A percentile compares a stretch with the other conserved stretches of the same genome.
These are phyloP conservation scores for Fonticula alba DNA, from an alignment of 78 protist species.

Conservation along the genomic window DNA sequence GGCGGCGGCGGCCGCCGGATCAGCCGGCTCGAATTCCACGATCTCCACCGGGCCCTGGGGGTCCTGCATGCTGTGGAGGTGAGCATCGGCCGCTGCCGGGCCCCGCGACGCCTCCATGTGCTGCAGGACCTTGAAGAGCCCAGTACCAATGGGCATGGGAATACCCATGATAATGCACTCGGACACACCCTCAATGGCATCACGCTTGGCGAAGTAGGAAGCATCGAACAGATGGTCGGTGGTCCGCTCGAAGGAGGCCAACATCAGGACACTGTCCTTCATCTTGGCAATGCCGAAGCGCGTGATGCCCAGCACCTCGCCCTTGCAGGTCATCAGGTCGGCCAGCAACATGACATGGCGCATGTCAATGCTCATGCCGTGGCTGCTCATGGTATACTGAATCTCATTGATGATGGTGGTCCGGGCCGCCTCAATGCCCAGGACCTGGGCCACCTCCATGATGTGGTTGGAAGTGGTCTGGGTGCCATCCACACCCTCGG, in stretches of 20 bases:
- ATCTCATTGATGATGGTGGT: constrained; percentile 74
- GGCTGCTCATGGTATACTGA: constrained; percentile 49
- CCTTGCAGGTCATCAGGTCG: constrained; percentile 87
- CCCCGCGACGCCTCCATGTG: too few species aligned
- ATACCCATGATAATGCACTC: constrained; percentile 95
- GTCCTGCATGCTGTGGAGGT: too few species aligned
- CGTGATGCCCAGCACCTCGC: constrained; percentile 91
- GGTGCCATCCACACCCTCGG: constrained; percentile 8
- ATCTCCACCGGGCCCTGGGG: too few species aligned
- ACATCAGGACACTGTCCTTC: constrained; percentile 79
- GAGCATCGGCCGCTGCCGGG: too few species aligned
- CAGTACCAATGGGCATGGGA: constrained; percentile 86
- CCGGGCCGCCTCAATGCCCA: constrained; percentile 94
- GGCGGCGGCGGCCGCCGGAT: too few species aligned
- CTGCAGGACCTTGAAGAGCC: constrained; percentile 63
- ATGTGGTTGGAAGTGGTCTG: constrained; percentile 65
- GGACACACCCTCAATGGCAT: constrained; percentile 54
- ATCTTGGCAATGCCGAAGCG: constrained; percentile 90
- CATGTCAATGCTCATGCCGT: constrained; percentile 81
- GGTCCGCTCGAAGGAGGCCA: constrained; percentile 92
- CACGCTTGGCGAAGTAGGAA: constrained; percentile 15
- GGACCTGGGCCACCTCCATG: constrained; percentile 45
- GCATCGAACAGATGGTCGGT: constrained; percentile 95
- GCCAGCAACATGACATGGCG: constrained; percentile 86
- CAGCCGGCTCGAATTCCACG: too few species aligned